Conservation (phyloP, 768 basidiomycete species). For the Fistulinella prunicolor region DNA sequence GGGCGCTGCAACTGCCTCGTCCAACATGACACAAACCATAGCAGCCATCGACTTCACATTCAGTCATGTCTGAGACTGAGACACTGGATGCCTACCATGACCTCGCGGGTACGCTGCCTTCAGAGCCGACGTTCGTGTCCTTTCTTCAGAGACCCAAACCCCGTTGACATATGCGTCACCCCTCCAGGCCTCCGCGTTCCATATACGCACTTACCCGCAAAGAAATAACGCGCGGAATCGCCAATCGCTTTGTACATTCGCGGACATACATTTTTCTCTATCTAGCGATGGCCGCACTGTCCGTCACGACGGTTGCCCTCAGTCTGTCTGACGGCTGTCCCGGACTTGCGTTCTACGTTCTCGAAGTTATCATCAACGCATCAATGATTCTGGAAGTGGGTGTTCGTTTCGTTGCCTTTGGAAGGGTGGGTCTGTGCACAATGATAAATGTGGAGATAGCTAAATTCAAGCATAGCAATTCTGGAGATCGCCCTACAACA, state of each 20-base stretch:
- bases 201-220: slow-evolving; percentile 81
- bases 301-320: slow-evolving; percentile 80
- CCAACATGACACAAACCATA: slow-evolving; percentile 10
- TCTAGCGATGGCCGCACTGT: slow-evolving; percentile 83
- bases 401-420: slow-evolving; percentile 90
- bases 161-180: slow-evolving; percentile 15
- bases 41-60: slow-evolving; percentile 4
- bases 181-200: slow-evolving; percentile 70
- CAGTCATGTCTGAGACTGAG: slow-evolving; percentile 40
- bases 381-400: slow-evolving; percentile 94
- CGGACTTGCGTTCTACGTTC: slow-evolving; percentile 80
- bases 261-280: slow-evolving; percentile 85
- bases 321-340: slow-evolving; percentile 85
- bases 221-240: slow-evolving; percentile 82
- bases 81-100: slow-evolving; percentile 28
- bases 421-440: slow-evolving; percentile 60
- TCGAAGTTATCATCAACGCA: slow-evolving; percentile 85
- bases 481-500: slow-evolving; percentile 92
- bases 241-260: slow-evolving; percentile 88
- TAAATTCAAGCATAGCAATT: slow-evolving; percentile 65
- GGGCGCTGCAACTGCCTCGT: background rate
- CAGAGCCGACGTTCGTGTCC: slow-evolving; percentile 30
- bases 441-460: background rate
- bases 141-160: slow-evolving; percentile 9
- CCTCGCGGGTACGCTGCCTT: slow-evolving; percentile 32